These are phyloP conservation scores for Lentithecium fluviatile DNA, from an alignment of 495 filamentous ascomycete genomes.

Conservation along the genomic window DNA sequence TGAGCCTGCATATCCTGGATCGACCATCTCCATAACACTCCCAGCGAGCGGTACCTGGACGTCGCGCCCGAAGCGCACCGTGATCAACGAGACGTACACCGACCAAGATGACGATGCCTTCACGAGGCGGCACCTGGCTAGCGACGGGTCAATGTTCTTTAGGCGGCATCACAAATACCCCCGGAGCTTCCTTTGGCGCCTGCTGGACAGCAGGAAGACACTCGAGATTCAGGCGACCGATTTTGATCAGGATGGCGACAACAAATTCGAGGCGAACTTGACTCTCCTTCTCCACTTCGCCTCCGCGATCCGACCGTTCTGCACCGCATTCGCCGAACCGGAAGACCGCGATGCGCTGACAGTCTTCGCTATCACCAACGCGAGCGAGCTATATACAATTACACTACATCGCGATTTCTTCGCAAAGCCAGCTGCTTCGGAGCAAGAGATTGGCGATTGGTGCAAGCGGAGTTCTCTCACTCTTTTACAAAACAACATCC, in stretches of 20 bases:
- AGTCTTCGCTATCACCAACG: conserved; percentile 76
- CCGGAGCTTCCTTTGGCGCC: conserved; percentile 83
- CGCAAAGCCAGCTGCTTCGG: conserved; percentile 60
- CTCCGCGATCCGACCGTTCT: conserved; percentile 64
- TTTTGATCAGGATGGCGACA: conserved; percentile 65
- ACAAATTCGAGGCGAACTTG: conserved; percentile 63
- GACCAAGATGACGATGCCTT: conserved; percentile 75
- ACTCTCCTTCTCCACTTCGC: conserved; percentile 77
- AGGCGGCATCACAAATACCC: conserved; percentile 71
- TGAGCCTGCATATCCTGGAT: conserved; percentile 66
- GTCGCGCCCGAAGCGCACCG: conserved; percentile 38
- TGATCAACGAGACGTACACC: conserved; percentile 46
- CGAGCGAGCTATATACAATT: conserved; percentile 76
- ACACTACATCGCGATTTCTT: conserved; percentile 80
- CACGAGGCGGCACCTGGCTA: conserved; percentile 67
- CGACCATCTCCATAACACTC: conserved; percentile 72
- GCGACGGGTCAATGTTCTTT: conserved; percentile 80
- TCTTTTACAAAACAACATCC: conserved; percentile 68
- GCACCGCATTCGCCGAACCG: conserved; percentile 77
- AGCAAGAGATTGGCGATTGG: conserved; percentile 69
- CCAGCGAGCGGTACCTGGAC: conserved; percentile 50
- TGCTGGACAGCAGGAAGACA: conserved; percentile 75
- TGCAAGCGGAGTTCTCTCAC: conserved; percentile 71
- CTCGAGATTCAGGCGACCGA: conserved; percentile 83
- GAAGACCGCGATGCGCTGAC: conserved; percentile 74